Conservation (phyloP, 1,284 basidiomycete genomes). For the Trichosporon sp. region DNA sequence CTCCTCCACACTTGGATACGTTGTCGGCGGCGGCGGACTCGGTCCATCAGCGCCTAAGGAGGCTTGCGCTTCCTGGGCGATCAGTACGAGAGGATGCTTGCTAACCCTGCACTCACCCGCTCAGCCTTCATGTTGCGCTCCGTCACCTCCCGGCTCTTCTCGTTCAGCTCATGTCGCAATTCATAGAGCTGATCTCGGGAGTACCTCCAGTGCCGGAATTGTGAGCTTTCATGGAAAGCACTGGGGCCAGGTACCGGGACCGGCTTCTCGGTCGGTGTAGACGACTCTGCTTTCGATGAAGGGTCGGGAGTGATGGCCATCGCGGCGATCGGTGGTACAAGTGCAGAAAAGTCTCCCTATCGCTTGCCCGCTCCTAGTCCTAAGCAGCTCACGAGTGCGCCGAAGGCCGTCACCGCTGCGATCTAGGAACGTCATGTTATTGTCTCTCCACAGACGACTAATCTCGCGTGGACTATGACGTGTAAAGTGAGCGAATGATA, state of each 20-base stretch:
- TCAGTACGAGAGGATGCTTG: background rate
- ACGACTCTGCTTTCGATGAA: background rate
- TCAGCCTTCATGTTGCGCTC: conserved; percentile 70
- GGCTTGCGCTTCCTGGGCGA: conserved; percentile 30
- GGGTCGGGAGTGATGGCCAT: background rate
- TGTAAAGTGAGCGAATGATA: background rate
- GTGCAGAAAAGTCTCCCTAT: background rate
- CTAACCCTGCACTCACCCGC: conserved; percentile 55
- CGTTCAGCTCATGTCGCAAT: conserved; percentile 63
- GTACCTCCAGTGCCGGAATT: conserved; percentile 82
- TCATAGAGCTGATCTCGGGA: conserved; percentile 60
- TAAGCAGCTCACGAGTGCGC: background rate
- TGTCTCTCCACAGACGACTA: background rate
- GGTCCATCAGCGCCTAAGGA: conserved; percentile 21
- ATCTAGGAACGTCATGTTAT: conserved; percentile 2
- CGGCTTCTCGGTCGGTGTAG: background rate
- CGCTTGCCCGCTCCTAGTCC: too few relatives aligned
- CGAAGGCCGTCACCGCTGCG: background rate
- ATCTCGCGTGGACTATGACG: background rate
- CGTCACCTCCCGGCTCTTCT: conserved; percentile 67
- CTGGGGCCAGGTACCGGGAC: conserved; percentile 21
- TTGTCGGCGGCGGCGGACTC: conserved; percentile 31
- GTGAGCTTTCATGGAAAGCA: conserved; percentile 75
- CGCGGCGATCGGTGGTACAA: background rate
- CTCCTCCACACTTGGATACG: conserved; percentile 73